Conservation (phyloP, 345 rosid genomes). For the Syzygium oleosum region DNA sequence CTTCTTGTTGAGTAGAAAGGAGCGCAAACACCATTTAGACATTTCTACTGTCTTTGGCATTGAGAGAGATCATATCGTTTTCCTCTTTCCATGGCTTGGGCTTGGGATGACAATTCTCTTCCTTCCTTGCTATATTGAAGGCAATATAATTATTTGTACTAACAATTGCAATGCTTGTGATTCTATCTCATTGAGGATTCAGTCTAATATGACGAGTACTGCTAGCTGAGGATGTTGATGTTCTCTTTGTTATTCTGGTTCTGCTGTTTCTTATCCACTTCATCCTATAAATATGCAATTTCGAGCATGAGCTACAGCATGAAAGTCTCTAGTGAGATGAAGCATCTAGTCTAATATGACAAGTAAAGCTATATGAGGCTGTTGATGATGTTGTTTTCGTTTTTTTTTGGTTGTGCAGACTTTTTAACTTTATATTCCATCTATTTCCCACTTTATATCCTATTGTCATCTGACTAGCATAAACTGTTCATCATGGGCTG, state of each 20-base stretch:
- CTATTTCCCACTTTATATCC: neutral
- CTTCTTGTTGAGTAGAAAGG: neutral
- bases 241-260: neutral
- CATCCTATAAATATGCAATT: neutral
- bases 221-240: neutral
- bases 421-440: neutral
- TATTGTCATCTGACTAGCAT: neutral
- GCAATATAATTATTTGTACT: neutral
- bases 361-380: neutral
- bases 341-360: neutral
- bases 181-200: neutral
- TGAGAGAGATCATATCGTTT: neutral
- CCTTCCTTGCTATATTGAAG: neutral
- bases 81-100: neutral
- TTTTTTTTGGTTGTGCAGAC: neutral
- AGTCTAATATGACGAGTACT: neutral
- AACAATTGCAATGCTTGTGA: neutral
- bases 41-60: neutral
- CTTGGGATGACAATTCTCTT: neutral
- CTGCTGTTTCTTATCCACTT: neutral
- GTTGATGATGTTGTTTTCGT: neutral
- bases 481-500: neutral
- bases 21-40: neutral
- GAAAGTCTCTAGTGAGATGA: neutral
- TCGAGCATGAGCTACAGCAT: neutral